phyloP scores from a whole-genome alignment of 805 yeast genomes.

The Ogataea pignaliae region DNA sequence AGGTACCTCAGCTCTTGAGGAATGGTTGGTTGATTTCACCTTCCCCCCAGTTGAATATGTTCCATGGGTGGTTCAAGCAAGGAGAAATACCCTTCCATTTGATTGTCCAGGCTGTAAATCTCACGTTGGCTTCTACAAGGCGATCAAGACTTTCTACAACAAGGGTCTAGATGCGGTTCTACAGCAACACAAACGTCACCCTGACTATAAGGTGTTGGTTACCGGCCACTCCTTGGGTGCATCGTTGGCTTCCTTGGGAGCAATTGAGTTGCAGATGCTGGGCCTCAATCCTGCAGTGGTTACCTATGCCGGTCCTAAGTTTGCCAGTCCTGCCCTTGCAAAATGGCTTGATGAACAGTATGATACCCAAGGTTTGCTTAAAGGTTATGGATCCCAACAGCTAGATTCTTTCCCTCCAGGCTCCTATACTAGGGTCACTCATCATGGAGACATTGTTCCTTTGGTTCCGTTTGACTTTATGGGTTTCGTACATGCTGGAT shows the following conservation, averaged over 20 bases:
- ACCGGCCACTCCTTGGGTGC: constrained; percentile 73
- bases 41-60: constrained; percentile 41
- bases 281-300: constrained; percentile 54
- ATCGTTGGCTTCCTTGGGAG: constrained; percentile 60
- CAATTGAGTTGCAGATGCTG: constrained; percentile 51
- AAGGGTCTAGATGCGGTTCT: constrained; percentile 35
- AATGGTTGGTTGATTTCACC: constrained; percentile 58
- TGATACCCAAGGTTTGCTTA: constrained; percentile 25
- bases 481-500: constrained; percentile 42
- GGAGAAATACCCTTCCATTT: constrained; percentile 16
- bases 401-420: constrained; percentile 2
- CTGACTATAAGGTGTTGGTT: constrained; percentile 47
- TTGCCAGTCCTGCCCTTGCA: constrained; percentile 51
- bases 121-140: constrained; percentile 60
- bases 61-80: constrained; percentile 32
- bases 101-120: constrained; percentile 50
- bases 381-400: neutral
- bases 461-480: constrained; percentile 49
- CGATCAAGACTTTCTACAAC: constrained; percentile 38
- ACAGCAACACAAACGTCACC: constrained; percentile 32
- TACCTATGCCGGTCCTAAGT: constrained; percentile 60
- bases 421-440: constrained; percentile 54
- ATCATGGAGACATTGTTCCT: constrained; percentile 56
- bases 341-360: constrained; percentile 50
- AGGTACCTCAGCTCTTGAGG: constrained; percentile 59